phyloP scores from a whole-genome alignment of 495 filamentous ascomycete species.

The Aspergillus bridgeri region DNA sequence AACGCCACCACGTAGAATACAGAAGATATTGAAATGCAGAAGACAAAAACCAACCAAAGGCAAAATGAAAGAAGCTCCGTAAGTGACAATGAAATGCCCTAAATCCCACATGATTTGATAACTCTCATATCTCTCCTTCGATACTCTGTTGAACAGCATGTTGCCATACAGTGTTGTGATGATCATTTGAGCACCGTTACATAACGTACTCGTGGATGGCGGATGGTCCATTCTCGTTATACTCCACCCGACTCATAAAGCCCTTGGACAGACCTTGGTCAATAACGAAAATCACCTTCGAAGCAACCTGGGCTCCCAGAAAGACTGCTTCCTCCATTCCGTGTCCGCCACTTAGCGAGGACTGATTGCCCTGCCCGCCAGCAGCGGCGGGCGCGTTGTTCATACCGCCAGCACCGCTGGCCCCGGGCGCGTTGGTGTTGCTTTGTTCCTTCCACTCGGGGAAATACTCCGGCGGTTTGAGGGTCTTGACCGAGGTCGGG shows the following conservation, averaged over 20 bases:
- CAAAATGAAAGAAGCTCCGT: slow-evolving; percentile 4
- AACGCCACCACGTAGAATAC: slow-evolving; percentile 25
- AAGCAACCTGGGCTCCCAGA: slow-evolving; percentile 75
- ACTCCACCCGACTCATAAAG: slow-evolving; percentile 69
- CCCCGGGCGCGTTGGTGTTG: slow-evolving; percentile 36
- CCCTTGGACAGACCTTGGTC: slow-evolving; percentile 69
- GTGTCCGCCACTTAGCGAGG: slow-evolving; percentile 27
- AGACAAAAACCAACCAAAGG: neutral
- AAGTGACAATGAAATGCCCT: slow-evolving; percentile 4
- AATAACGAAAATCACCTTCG: slow-evolving; percentile 68
- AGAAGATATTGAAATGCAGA: neutral
- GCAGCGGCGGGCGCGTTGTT: slow-evolving; percentile 5
- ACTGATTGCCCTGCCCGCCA: slow-evolving; percentile 19
- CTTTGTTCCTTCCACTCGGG: slow-evolving; percentile 89
- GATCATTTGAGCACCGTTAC: slow-evolving; percentile 17
- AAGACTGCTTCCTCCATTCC: slow-evolving; percentile 71
- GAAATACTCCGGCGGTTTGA: slow-evolving; percentile 81
- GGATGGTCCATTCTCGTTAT: slow-evolving; percentile 72
- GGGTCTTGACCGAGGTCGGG: slow-evolving; percentile 77
- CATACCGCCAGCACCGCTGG: slow-evolving; percentile 21
- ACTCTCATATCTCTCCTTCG: neutral
- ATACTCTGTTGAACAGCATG: neutral
- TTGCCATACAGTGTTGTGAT: neutral
- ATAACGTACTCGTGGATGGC: slow-evolving; percentile 59
- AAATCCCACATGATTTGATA: neutral